Evolutionary conservation across 1,139 yeast genomes (phyloP).

Genomic region (Lodderomyces beijingensis): DNA sequence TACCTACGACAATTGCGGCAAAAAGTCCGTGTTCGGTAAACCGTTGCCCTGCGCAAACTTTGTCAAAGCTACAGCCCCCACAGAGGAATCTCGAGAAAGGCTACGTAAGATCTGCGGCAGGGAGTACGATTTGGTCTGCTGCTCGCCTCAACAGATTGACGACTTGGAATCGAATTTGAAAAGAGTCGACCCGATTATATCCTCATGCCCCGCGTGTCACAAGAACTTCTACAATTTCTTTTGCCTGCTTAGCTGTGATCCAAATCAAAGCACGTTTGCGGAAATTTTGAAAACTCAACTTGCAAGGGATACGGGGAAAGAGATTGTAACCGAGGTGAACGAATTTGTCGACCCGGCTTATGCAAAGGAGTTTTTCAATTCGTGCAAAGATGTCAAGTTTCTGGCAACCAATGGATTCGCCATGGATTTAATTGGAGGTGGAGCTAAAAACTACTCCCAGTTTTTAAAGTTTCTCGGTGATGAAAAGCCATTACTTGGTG

Average conservation of each 20-base stretch:
- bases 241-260: constrained; percentile 88
- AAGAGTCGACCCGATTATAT: constrained; percentile 72
- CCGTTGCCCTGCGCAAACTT: constrained; percentile 74
- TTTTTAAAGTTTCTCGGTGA: constrained; percentile 90
- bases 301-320: constrained; percentile 50
- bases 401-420: constrained; percentile 95
- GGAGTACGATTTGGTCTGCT: constrained; percentile 50
- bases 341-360: constrained; percentile 55
- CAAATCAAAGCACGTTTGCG: constrained; percentile 73
- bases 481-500: constrained; percentile 88
- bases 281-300: constrained; percentile 54
- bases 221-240: constrained; percentile 81
- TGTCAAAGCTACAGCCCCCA: constrained; percentile 41
- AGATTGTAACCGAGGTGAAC: constrained; percentile 67
- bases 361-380: constrained; percentile 68
- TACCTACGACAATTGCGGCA: constrained; percentile 69
- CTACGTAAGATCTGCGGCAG: constrained; percentile 56
- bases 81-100: constrained; percentile 40
- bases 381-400: constrained; percentile 86
- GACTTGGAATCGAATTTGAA: constrained; percentile 50
- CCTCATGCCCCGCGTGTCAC: constrained; percentile 93
- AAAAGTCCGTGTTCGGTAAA: constrained; percentile 71
- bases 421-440: constrained; percentile 96
- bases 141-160: constrained; percentile 33
- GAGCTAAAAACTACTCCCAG: constrained; percentile 68